Conservation (phyloP, 1,284 basidiomycete genomes). For the Sutorius eximius region DNA sequence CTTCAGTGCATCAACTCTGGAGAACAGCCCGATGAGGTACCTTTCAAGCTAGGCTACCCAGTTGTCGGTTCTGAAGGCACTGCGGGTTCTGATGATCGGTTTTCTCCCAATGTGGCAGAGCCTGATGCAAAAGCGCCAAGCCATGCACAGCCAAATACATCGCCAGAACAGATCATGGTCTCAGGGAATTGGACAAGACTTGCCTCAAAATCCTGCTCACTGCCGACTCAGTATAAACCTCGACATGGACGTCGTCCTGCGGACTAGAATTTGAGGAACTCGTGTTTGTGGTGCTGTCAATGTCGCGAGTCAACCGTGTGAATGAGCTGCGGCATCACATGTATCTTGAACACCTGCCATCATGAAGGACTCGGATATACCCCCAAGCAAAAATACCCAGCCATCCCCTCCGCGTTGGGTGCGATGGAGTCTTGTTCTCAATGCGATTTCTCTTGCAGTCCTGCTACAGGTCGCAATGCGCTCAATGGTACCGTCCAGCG, state of each 20-base stretch:
- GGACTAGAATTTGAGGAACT: background rate
- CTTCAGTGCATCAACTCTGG: background rate
- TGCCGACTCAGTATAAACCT: too few species aligned
- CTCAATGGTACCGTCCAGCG: background rate
- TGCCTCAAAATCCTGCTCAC: background rate
- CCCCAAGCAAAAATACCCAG: background rate
- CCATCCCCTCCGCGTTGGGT: slow-evolving; percentile 13
- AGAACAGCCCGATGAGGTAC: background rate
- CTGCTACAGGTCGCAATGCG: slow-evolving; percentile 10
- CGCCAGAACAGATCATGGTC: background rate
- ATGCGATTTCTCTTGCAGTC: slow-evolving; percentile 9
- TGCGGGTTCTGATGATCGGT: background rate
- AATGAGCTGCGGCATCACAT: background rate
- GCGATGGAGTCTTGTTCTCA: slow-evolving; percentile 23
- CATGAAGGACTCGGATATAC: background rate
- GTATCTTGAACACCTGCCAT: background rate
- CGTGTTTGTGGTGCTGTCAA: background rate
- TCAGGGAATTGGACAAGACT: background rate
- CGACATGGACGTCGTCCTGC: background rate
- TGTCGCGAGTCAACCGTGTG: background rate
- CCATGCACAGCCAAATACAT: background rate
- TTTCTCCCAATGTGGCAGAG: background rate
- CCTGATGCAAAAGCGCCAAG: background rate
- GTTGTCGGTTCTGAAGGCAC: background rate
- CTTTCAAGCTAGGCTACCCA: background rate